These are phyloP conservation scores for Arctium lappa DNA, from an alignment of 129 eudicot genomes.

Conservation along the genomic window DNA sequence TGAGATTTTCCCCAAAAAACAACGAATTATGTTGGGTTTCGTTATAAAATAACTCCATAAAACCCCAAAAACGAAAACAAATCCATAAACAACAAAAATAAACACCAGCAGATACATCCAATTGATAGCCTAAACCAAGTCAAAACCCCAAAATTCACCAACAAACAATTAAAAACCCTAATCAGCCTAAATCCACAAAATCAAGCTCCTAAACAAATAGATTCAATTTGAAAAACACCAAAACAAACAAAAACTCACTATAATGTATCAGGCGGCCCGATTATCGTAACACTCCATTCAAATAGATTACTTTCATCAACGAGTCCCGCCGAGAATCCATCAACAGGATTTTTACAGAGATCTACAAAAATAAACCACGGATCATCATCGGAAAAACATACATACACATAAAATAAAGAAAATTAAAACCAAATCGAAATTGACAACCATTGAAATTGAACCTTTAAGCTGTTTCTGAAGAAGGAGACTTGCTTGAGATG, in stretches of 20 bases:
- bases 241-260: conserved; percentile 48
- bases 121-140: conserved; percentile 2
- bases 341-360: conserved; percentile 91
- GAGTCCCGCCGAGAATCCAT: conserved; percentile 72
- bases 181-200: conserved; percentile 8
- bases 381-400: conserved; percentile 16
- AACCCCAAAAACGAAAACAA: conserved; percentile 7
- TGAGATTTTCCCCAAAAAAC: neutral
- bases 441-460: conserved; percentile 21
- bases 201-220: conserved; percentile 1
- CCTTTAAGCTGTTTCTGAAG: conserved; percentile 93
- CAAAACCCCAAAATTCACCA: conserved; percentile 15
- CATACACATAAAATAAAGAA: neutral
- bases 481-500: conserved; percentile 88
- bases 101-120: neutral
- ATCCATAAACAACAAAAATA: neutral
- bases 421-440: neutral
- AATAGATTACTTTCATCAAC: conserved; percentile 60
- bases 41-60: neutral
- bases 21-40: neutral
- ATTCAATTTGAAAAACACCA: neutral
- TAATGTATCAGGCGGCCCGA: conserved; percentile 80
- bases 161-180: conserved; percentile 12
- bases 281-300: conserved; percentile 75
- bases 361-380: conserved; percentile 40